A percentile compares a stretch with the other conserved stretches of the same genome.
Evolutionary conservation across 78 protist species (phyloP).

Genomic region (Emiliania huxleyi): DNA sequence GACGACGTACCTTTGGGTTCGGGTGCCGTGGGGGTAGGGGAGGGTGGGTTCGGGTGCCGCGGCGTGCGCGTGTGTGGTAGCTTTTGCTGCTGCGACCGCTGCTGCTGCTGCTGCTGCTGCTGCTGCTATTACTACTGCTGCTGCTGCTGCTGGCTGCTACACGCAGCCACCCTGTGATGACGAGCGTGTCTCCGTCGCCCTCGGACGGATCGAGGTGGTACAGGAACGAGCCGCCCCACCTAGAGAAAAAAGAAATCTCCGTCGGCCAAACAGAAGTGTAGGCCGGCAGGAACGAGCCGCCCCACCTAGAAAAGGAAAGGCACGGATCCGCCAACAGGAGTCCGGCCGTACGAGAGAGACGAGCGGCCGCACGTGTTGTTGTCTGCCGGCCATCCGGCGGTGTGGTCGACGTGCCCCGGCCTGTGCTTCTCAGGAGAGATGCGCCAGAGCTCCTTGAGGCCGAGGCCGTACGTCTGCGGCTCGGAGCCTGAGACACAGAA

Average conservation of each 20-base stretch:
- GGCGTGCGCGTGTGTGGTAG: too few relatives aligned
- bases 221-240: constrained; percentile 92
- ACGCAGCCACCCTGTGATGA: constrained; percentile 30
- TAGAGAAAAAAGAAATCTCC: too few relatives aligned
- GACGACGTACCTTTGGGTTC: constrained; percentile 56
- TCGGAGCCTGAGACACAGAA: too few relatives aligned
- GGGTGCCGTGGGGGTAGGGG: too few relatives aligned
- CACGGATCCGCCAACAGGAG: background rate
- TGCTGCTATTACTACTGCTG: too few relatives aligned
- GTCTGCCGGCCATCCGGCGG: constrained; percentile 92
- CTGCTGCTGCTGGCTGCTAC: too few relatives aligned
- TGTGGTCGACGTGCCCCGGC: constrained; percentile 72
- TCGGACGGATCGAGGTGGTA: constrained; percentile 84
- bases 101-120: too few relatives aligned
- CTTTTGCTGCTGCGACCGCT: too few relatives aligned
- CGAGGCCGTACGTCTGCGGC: constrained; percentile 92
- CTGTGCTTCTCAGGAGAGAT: constrained; percentile 55
- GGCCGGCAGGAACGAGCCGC: constrained; percentile 91
- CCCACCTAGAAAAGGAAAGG: too few relatives aligned
- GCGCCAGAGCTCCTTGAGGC: constrained; percentile 73
- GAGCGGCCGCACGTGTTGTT: constrained; percentile 7
- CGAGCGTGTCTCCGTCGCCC: constrained; percentile 40
- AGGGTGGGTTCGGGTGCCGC: too few relatives aligned
- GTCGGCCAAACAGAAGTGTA: too few relatives aligned
- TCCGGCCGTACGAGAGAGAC: too few relatives aligned